A percentile compares a stretch with the other conserved stretches of the same genome.
These are phyloP conservation scores for Neonectria neomacrospora DNA, from an alignment of 2,329 filamentous ascomycete genomes.

Conservation along the genomic window DNA sequence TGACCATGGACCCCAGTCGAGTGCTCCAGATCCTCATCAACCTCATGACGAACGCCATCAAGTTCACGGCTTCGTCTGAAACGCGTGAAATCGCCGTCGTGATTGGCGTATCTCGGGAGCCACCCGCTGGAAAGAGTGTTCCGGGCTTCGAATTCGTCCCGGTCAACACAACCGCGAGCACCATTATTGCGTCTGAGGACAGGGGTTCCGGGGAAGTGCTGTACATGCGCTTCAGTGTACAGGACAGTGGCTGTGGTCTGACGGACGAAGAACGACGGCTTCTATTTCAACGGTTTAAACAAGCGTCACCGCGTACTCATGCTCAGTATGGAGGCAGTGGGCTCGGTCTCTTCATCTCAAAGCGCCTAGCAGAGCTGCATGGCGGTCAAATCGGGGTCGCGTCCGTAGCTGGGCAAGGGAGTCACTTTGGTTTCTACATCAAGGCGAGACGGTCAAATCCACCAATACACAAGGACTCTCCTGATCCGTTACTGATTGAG, in stretches of 20 bases:
- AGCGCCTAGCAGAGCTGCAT: constrained; percentile 71
- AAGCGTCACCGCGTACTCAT: constrained; percentile 62
- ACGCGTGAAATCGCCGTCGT: constrained; percentile 58
- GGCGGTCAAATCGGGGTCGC: constrained; percentile 73
- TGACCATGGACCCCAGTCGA: constrained; percentile 75
- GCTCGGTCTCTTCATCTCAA: constrained; percentile 72
- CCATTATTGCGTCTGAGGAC: constrained; percentile 39
- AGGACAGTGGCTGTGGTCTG: constrained; percentile 74
- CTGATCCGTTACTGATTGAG: constrained; percentile 9
- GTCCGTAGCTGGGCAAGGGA: constrained; percentile 67
- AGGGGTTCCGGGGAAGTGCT: constrained; percentile 49
- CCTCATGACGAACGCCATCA: constrained; percentile 81
- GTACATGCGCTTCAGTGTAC: constrained; percentile 63
- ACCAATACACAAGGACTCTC: constrained; percentile 28
- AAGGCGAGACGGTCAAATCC: constrained; percentile 59
- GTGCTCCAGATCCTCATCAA: constrained; percentile 85
- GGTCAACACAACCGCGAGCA: constrained; percentile 13
- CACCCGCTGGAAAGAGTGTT: neutral
- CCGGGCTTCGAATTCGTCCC: constrained; percentile 30
- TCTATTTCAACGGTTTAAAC: constrained; percentile 75
- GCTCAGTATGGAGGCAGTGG: constrained; percentile 73
- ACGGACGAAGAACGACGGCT: constrained; percentile 70
- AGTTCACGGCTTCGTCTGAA: constrained; percentile 68
- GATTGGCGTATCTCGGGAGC: constrained; percentile 55
- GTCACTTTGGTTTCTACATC: constrained; percentile 72